These are phyloP conservation scores for Spergularia bocconei DNA, from an alignment of 148 eudicot genomes.

Conservation along the genomic window DNA sequence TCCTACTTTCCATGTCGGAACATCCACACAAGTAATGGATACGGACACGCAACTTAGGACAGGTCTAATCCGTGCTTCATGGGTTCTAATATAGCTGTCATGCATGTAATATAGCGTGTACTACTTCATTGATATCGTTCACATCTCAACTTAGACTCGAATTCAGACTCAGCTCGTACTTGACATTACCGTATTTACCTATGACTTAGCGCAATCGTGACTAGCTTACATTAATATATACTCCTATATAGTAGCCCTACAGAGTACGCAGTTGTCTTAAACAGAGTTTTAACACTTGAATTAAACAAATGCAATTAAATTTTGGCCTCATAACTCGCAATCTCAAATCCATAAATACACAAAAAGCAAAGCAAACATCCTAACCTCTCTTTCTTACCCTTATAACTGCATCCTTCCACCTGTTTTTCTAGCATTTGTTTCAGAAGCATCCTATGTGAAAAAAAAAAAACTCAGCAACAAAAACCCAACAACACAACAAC, in stretches of 20 bases:
- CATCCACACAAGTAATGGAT: no score
- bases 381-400: background rate
- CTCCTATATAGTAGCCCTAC: background rate
- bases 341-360: constrained; percentile 22
- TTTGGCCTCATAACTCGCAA: constrained; percentile 7
- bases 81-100: no score
- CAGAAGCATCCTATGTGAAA: constrained; percentile 32
- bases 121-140: no score
- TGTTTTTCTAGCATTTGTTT: constrained; percentile 23
- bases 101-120: no score
- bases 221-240: background rate
- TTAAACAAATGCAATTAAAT: constrained; percentile 9
- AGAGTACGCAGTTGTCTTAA: background rate
- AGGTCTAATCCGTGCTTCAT: no score
- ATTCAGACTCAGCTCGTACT: no score
- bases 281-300: background rate
- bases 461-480: background rate
- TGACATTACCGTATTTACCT: no score
- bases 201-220: no score
- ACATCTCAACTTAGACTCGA: no score
- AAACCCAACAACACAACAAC: constrained; percentile 16
- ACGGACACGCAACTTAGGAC: no score
- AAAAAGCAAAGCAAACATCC: constrained; percentile 17
- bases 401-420: constrained; percentile 15
- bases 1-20: no score